Conservation (phyloP, 441 rosid genomes). For the Pelargonium myrrhifolium region DNA sequence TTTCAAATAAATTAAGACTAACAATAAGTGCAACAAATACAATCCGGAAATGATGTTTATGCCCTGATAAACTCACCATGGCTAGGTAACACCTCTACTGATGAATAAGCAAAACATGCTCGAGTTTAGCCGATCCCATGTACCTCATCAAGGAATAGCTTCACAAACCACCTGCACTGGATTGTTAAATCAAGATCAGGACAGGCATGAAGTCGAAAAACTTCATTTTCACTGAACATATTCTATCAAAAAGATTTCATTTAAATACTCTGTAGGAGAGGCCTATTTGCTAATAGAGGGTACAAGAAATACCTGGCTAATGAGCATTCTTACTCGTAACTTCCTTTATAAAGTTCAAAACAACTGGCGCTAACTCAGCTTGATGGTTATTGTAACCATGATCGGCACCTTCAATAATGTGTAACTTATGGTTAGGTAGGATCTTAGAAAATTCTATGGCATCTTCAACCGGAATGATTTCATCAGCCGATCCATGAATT, state of each 20-base stretch:
- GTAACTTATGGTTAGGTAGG: constrained; percentile 47
- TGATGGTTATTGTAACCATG: constrained; percentile 43
- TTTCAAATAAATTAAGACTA: too few relatives aligned
- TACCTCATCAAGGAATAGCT: too few relatives aligned
- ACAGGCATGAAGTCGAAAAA: too few relatives aligned
- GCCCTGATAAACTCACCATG: too few relatives aligned
- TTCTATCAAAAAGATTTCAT: not conserved
- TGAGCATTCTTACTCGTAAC: constrained; percentile 18
- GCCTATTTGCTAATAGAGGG: not conserved
- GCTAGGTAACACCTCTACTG: too few relatives aligned
- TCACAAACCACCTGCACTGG: too few relatives aligned
- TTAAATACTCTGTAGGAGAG: not conserved
- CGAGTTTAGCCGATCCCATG: too few relatives aligned
- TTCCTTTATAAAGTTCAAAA: constrained; percentile 32
- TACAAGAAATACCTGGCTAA: constrained; percentile 8
- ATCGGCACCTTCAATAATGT: constrained; percentile 38
- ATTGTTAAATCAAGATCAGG: too few relatives aligned
- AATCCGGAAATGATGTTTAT: too few relatives aligned
- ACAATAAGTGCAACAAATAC: too few relatives aligned
- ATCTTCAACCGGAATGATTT: constrained; percentile 37
- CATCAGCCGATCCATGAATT: constrained; percentile 46
- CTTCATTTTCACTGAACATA: too few relatives aligned
- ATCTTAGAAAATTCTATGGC: constrained; percentile 46
- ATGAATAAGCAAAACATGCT: too few relatives aligned
- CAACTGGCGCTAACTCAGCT: constrained; percentile 33